Base-by-base conservation (phyloP, 768 basidiomycete genomes). In the Panaeolus papilionaceus region DNA sequence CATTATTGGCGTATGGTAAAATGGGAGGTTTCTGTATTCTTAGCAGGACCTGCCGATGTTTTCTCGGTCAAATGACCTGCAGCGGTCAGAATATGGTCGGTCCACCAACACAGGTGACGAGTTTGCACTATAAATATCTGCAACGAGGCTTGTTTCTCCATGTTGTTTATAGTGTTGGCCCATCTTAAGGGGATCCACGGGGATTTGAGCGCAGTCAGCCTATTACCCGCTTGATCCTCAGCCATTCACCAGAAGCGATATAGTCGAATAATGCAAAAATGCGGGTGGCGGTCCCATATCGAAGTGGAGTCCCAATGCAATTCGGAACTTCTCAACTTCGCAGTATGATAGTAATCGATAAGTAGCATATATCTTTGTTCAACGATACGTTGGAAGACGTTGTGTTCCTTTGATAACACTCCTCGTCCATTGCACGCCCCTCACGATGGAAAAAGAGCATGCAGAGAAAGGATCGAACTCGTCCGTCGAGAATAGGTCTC, bases 401-500 rank as follows among this genome's bases (percentile, higher is more conserved):
- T 49, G 47, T 18, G n/a, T 6, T 49, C 7, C 23, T 12, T 10
- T 49, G n/a, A 8, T 49, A 23, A 8, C 11, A 14, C 33, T 14
- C 23, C 49, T 28, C 23, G 23, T 28, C 14, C 5, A 5, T 11
- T 28, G 7, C 10, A 4, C 2, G 20, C 33, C 54, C 54, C 28
- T 37, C 14, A 12, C 54, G 6, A 58, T 58, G 54, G 54, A 58
- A n/a, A 9, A 58, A 6, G 8, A 28, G 8, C 11, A 14, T 28
- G 26, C 26, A 28, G 33, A 33, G 6, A 58, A 28, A 14, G 54
- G 54, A 33, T 58, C 70, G 37, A 65, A 61, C 38, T 71, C 76
- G 23, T 76, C 75, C n/a, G 67, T 75, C 37, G 77, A 74, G 61
- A 75, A 78, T 69, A 71, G 69, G 45, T 64, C 63, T 40, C 66